Conservation (phyloP, 768 basidiomycete genomes). For the Tephrocybe sp. region DNA sequence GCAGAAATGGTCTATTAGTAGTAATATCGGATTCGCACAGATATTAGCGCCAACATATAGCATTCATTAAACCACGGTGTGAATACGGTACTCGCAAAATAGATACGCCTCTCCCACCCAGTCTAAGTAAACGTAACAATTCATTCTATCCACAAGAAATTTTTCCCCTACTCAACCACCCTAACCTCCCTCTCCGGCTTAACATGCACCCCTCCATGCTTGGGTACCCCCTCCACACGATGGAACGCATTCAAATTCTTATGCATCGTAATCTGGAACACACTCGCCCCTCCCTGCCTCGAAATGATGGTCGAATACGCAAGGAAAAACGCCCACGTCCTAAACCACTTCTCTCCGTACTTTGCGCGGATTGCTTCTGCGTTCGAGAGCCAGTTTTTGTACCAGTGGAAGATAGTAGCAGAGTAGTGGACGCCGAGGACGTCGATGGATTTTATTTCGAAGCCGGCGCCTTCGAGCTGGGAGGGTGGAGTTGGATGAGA, state of each 20-base stretch:
- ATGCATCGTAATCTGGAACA: constrained; percentile 97
- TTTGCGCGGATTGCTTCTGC: constrained; percentile 83
- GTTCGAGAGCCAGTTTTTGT: constrained; percentile 96
- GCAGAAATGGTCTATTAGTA: too few relatives aligned
- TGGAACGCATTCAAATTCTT: constrained; percentile 98
- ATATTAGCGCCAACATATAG: too few relatives aligned
- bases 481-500: background rate
- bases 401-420: constrained; percentile 89
- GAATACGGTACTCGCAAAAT: too few relatives aligned
- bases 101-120: too few relatives aligned
- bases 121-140: too few relatives aligned
- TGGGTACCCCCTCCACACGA: constrained; percentile 80
- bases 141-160: too few relatives aligned
- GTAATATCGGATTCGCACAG: too few relatives aligned
- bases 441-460: constrained; percentile 95
- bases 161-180: background rate
- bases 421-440: constrained; percentile 98
- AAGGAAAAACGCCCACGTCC: constrained; percentile 97
- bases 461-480: constrained; percentile 86
- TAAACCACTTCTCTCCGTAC: constrained; percentile 93
- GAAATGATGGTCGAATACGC: constrained; percentile 80
- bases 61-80: too few relatives aligned
- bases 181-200: constrained; percentile 40
- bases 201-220: constrained; percentile 79
- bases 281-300: constrained; percentile 85